These are phyloP conservation scores for Aspergillus latus DNA, from an alignment of 2,329 filamentous ascomycete species.

Conservation along the genomic window DNA sequence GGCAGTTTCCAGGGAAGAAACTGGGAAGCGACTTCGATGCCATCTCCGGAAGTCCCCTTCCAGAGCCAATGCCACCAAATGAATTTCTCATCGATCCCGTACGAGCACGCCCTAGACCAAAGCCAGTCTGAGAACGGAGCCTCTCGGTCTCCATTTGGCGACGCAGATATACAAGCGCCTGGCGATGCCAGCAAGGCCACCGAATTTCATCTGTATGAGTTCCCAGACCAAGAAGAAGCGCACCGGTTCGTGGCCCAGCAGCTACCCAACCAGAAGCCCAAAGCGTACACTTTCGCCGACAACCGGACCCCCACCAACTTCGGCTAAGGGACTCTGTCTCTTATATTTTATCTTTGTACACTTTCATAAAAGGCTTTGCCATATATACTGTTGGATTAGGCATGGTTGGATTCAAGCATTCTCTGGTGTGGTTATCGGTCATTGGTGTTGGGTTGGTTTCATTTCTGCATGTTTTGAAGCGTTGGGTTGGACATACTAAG, in stretches of 20 bases:
- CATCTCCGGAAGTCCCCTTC: conserved; percentile 43
- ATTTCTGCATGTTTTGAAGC: conserved; percentile 25
- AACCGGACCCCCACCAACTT: conserved; percentile 45
- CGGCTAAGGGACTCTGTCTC: neutral
- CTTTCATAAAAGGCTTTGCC: conserved; percentile 11
- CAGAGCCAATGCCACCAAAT: conserved; percentile 33
- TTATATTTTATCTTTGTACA: neutral
- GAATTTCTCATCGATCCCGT: conserved; percentile 41
- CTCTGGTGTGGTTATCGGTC: neutral
- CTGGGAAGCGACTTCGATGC: conserved; percentile 43
- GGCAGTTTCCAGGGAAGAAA: conserved; percentile 40
- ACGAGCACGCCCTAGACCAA: conserved; percentile 36
- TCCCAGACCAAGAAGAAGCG: conserved; percentile 44
- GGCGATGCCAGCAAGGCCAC: conserved; percentile 36
- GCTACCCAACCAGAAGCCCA: conserved; percentile 41
- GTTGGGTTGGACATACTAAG: conserved; percentile 27
- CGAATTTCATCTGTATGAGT: conserved; percentile 48
- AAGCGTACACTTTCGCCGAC: conserved; percentile 45
- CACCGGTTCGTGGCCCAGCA: conserved; percentile 45
- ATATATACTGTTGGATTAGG: conserved; percentile 1
- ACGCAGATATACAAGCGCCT: conserved; percentile 29
- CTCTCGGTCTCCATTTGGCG: conserved; percentile 35
- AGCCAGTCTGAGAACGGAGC: conserved; percentile 30
- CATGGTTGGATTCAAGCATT: neutral
- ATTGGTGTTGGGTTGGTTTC: conserved; percentile 24